Base-by-base conservation (phyloP, 1,139 yeast genomes). In the Yamadazyma oceani region DNA sequence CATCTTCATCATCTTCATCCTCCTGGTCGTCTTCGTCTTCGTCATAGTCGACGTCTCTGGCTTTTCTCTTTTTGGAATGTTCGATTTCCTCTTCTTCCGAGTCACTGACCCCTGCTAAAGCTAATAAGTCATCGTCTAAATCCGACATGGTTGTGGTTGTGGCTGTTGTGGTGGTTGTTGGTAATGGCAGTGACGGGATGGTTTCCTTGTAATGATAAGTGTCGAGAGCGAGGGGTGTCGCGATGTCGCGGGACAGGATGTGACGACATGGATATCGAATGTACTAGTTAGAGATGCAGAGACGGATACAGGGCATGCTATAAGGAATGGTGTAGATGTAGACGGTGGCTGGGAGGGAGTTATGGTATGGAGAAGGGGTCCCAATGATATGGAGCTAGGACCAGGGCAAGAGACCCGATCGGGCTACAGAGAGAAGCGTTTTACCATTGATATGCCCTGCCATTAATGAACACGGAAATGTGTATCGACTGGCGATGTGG, bases 121-220 rank as follows among this genome's bases (percentile, higher is more conserved):
- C 96, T 58, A 89, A 75, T 63, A 88, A 78, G 72, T 88, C 96
- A 57, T 88, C 96, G 55, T 85, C 95, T 56, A 85, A 77, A 61
- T 84, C 92, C 42, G 75, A 69, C 76, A 70, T 70, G 29, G 15
- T 45, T 24, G 15, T n/a, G n/a, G n/a, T n/a, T n/a, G n/a, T n/a
- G n/a, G n/a, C n/a, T n/a, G n/a, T n/a, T n/a, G n/a, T n/a, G n/a
- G n/a, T n/a, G n/a, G n/a, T n/a, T n/a, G 21, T 8, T 19, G 21
- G 5, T 6, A 19, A 19, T 19, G 21, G 21, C 21, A 19, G 21
- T 19, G 5, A 19, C 8, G 5, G 8, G 21, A 19, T 19, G 5
- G 8, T n/a, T n/a, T n/a, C n/a, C n/a, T 19, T 5, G 21, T 6
- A 8, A 19, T 5, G 21, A 6, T 5, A 19, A 8, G 21, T 25